Evolutionary conservation across 1,284 basidiomycete genomes (phyloP).

Genomic region (Austropuccinia psidii): DNA sequence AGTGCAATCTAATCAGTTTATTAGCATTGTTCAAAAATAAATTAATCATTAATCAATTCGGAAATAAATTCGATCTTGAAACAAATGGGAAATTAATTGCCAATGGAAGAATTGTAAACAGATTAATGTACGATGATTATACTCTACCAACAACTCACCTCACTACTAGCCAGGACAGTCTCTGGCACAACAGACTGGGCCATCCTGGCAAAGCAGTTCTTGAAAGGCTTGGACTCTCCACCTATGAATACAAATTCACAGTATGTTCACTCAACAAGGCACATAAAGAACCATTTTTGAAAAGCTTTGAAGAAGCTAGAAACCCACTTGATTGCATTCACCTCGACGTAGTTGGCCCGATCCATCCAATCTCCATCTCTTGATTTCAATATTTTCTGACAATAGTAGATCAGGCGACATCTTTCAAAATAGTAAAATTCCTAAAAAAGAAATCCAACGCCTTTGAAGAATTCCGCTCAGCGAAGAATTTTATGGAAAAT

Average conservation of each 20-base stretch:
- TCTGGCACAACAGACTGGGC: no score
- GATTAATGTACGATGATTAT: no score
- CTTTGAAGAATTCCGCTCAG: neutral
- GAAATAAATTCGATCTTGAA: no score
- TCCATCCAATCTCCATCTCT: neutral
- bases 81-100: no score
- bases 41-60: neutral
- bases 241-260: no score
- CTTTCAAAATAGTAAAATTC: neutral
- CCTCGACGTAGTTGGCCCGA: conserved; percentile 1
- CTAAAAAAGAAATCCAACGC: neutral
- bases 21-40: neutral
- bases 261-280: no score
- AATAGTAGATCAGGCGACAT: neutral
- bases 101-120: no score
- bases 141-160: no score
- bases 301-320: neutral
- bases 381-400: neutral
- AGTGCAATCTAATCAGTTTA: neutral
- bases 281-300: neutral
- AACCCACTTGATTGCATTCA: neutral
- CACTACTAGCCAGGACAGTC: no score
- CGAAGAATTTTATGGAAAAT: neutral
- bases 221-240: no score
- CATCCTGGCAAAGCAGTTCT: no score